A percentile compares a stretch with the other conserved stretches of the same genome.
phyloP scores from a whole-genome alignment of 148 eudicot species.

The Dianthus caryophyllus region DNA sequence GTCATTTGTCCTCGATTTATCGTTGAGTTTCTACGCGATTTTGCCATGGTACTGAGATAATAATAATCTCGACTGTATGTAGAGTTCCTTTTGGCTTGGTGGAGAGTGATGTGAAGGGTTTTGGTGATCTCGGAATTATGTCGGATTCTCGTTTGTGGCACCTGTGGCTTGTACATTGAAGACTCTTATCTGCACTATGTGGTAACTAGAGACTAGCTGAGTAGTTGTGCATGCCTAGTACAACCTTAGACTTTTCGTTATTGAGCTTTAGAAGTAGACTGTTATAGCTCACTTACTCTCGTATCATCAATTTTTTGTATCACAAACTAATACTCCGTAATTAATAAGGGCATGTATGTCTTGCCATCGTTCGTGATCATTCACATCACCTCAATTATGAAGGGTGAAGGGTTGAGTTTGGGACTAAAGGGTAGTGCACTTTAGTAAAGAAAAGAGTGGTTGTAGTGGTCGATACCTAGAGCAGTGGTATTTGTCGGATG shows the following conservation, averaged over 20 bases:
- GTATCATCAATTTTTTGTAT: background rate
- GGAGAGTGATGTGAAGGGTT: constrained; percentile 3
- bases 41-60: background rate
- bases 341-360: background rate
- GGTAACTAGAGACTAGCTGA: background rate
- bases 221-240: background rate
- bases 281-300: background rate
- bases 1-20: background rate
- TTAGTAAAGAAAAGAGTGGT: background rate
- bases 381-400: background rate
- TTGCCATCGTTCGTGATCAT: constrained; percentile 1
- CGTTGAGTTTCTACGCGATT: background rate
- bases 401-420: background rate
- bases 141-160: background rate
- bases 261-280: background rate
- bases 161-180: background rate
- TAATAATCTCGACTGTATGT: background rate
- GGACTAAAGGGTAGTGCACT: background rate
- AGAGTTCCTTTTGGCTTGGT: background rate
- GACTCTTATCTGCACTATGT: background rate
- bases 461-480: background rate
- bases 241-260: background rate
- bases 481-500: background rate
- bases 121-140: background rate
- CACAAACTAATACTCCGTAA: too few species aligned